Conservation (phyloP, 352 stramenopile species). For the Pythium oligandrum region DNA sequence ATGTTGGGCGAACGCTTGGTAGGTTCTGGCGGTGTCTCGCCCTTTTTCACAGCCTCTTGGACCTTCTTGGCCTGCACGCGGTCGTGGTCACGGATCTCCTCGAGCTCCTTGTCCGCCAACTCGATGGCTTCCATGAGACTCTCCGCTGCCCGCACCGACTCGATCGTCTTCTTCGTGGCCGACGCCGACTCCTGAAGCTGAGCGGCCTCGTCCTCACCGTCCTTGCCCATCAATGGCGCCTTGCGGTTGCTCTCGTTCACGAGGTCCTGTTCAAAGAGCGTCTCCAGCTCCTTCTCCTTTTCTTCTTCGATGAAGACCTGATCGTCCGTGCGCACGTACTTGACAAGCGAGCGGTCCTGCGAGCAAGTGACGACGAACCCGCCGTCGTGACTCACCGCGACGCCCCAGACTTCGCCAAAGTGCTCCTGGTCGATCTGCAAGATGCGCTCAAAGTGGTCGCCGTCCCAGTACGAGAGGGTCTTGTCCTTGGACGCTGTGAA, state of each 20-base stretch:
- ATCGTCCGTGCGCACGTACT: slow-evolving; percentile 96
- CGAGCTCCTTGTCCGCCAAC: slow-evolving; percentile 87
- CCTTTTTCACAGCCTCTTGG: slow-evolving; percentile 64
- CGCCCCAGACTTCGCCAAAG: slow-evolving; percentile 83
- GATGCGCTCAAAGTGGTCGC: slow-evolving; percentile 95
- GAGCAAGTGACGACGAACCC: slow-evolving; percentile 94
- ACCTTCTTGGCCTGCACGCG: slow-evolving; percentile 55
- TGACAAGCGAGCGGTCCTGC: slow-evolving; percentile 95
- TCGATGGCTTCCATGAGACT: slow-evolving; percentile 95
- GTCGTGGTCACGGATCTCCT: slow-evolving; percentile 77
- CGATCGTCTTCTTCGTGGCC: slow-evolving; percentile 89
- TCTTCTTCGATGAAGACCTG: slow-evolving; percentile 98
- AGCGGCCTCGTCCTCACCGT: slow-evolving; percentile 30
- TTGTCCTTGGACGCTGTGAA: slow-evolving; percentile 98
- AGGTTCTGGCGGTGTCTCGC: slow-evolving; percentile 13
- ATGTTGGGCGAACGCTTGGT: slow-evolving; percentile 81
- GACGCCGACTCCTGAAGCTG: slow-evolving; percentile 57
- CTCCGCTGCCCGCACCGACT: slow-evolving; percentile 88
- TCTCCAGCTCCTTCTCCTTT: slow-evolving; percentile 93
- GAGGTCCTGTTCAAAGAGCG: slow-evolving; percentile 93
- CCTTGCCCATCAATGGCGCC: slow-evolving; percentile 55
- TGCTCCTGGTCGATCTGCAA: slow-evolving; percentile 73
- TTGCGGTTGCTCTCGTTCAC: slow-evolving; percentile 69
- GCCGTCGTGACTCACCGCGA: slow-evolving; percentile 90
- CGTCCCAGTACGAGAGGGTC: slow-evolving; percentile 97